Evolutionary conservation across 768 basidiomycete species (phyloP).

Genomic region (Filobasidium floriforme): DNA sequence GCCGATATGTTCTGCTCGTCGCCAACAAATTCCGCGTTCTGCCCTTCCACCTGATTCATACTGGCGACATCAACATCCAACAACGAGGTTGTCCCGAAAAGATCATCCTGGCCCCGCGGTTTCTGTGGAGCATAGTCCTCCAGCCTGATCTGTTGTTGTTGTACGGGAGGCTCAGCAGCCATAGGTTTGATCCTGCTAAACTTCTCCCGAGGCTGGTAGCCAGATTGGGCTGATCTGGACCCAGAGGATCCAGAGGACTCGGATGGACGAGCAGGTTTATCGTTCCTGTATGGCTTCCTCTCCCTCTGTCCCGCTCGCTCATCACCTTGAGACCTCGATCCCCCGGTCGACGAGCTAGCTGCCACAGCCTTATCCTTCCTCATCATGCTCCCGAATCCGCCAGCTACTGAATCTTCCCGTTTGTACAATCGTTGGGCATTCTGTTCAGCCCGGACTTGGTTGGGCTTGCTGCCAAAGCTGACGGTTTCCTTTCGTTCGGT

Average conservation of each 20-base stretch:
- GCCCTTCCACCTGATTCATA: not conserved
- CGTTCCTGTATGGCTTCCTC: not conserved
- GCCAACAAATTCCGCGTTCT: not conserved
- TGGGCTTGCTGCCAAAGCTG: not conserved
- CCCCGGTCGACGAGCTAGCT: not conserved
- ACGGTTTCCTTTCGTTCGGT: slow-evolving; percentile 2
- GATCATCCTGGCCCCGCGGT: slow-evolving; percentile 1
- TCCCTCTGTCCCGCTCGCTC: not conserved
- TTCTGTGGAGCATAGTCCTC: not conserved
- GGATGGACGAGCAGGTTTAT: not conserved
- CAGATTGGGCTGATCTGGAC: no score
- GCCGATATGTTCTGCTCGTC: not conserved
- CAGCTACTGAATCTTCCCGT: not conserved
- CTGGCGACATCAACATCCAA: not conserved
- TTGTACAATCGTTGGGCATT: not conserved
- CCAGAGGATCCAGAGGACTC: not conserved
- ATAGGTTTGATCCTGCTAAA: not conserved
- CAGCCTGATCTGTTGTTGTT: slow-evolving; percentile 1
- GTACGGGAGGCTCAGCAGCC: not conserved
- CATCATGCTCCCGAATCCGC: not conserved
- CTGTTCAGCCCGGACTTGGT: not conserved
- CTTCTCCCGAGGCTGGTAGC: not conserved
- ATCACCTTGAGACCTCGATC: not conserved
- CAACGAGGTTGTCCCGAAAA: slow-evolving; percentile 2
- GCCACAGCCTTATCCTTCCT: not conserved